These are phyloP conservation scores for Arthrobotrys iridis DNA, from an alignment of 2,329 filamentous ascomycete species.

Conservation along the genomic window DNA sequence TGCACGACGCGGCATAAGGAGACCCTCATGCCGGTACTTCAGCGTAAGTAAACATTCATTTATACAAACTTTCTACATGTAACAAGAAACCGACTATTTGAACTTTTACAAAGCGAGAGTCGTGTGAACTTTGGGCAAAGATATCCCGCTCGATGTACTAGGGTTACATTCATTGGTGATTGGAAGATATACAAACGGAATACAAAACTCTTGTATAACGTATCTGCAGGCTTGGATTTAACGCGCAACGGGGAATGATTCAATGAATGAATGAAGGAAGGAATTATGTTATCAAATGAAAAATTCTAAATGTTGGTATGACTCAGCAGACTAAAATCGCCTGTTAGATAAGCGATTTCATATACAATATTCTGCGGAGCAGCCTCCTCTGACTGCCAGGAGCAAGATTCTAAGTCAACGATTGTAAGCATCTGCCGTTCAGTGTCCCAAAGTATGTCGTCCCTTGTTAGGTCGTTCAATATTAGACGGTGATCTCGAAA, in stretches of 20 bases:
- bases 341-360: slow-evolving; percentile 9
- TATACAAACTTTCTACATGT: not conserved
- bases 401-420: slow-evolving; percentile 11
- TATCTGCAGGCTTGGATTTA: not conserved
- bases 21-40: not conserved
- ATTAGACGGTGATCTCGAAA: not conserved
- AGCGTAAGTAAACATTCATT: not conserved
- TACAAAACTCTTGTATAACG: not conserved
- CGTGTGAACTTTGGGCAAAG: not conserved
- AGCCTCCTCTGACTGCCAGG: not conserved
- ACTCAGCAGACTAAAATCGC: slow-evolving; percentile 1
- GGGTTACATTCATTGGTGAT: not conserved
- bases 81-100: not conserved
- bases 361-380: not conserved
- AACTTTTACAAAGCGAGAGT: not conserved
- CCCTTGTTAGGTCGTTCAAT: slow-evolving; percentile 1
- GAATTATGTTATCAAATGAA: too few species aligned
- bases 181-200: not conserved
- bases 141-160: not conserved
- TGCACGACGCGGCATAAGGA: not conserved
- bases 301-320: not conserved
- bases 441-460: slow-evolving; percentile 1
- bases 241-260: not conserved
- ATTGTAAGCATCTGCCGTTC: not conserved
- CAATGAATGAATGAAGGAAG: too few species aligned